phyloP scores from a whole-genome alignment of 192 early-diverging fungal genomes.

The Coemansia sp. region DNA sequence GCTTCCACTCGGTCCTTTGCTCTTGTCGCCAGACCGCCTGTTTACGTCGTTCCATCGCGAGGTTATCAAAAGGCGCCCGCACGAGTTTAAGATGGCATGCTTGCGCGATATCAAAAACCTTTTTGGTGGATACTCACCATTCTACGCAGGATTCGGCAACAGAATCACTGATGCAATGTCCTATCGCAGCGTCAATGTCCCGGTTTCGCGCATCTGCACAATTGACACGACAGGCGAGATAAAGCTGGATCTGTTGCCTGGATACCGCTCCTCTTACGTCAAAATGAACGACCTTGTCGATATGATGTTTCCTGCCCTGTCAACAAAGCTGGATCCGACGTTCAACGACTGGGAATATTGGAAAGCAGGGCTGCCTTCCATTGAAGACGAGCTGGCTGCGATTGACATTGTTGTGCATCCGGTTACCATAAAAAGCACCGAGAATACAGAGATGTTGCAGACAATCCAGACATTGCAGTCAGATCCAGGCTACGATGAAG shows the following conservation, averaged over 20 bases:
- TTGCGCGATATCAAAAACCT: constrained; percentile 86
- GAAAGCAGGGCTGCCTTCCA: constrained; percentile 49
- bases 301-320: constrained; percentile 84
- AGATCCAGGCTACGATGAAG: constrained; percentile 2
- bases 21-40: constrained; percentile 93
- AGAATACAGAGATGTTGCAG: constrained; percentile 7
- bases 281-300: constrained; percentile 93
- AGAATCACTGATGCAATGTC: constrained; percentile 96
- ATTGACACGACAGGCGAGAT: constrained; percentile 91
- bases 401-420: constrained; percentile 16
- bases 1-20: constrained; percentile 91
- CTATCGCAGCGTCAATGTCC: constrained; percentile 92
- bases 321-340: constrained; percentile 61
- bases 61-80: constrained; percentile 91
- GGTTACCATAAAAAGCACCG: background rate
- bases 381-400: constrained; percentile 43
- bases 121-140: constrained; percentile 81
- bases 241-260: constrained; percentile 82
- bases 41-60: constrained; percentile 92
- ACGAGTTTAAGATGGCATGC: constrained; percentile 97
- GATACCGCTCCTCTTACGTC: constrained; percentile 85
- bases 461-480: background rate
- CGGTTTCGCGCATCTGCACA: constrained; percentile 92
- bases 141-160: constrained; percentile 97
- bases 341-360: constrained; percentile 88